Evolutionary conservation across 495 filamentous ascomycete species (phyloP), one percentile per base, ranked within the genome.

Genomic region (Penicillium roqueforti): DNA sequence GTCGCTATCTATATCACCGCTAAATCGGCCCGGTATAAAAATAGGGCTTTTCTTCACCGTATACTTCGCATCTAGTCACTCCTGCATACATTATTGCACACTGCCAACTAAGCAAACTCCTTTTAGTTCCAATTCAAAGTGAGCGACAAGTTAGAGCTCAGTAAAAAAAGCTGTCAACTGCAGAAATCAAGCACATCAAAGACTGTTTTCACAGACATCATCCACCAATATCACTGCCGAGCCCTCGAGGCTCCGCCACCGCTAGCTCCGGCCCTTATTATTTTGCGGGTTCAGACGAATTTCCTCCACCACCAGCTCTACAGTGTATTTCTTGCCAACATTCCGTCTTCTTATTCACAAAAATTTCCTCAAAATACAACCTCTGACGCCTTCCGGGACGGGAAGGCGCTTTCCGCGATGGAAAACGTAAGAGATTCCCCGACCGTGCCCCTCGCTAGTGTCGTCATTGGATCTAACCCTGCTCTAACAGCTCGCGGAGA

Each of bases 381-480:
- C 28, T 29, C 51, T 61, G 56, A 61, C 61, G 54, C 51, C 57
- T 65, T 66, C 59, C 54, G 58, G 52, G 44, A 63, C 61, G 61
- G 64, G 62, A 65, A 54, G 64, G 59, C 57, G 54, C 60, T 52
- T 62, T 63, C 64, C 70, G 72, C 66, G 59, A 77, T 77, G 75
- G 75, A 74, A 66, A 76, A 74, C 67, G 75, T 77, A 57, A 72
- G 74, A 20, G 29, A 32, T 34, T 67, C 42, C 44, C 62, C 56
- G 38, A 51, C 60, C 60, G 47, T 58, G 56, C 52, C 58, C 63
- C 57, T 65, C 59, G 53, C 34, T 46, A 51, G 54, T 57, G 59
- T 61, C 55, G 59, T 59, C 60, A 60, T 63, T 62, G 56, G 40
- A 47, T 62, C 65, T 69, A 67, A 69, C 62, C 57, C 42, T 52